A percentile compares a stretch with the other conserved stretches of the same genome.
Conservation (phyloP, 2,329 filamentous ascomycete genomes). For the Hortaea werneckii region DNA sequence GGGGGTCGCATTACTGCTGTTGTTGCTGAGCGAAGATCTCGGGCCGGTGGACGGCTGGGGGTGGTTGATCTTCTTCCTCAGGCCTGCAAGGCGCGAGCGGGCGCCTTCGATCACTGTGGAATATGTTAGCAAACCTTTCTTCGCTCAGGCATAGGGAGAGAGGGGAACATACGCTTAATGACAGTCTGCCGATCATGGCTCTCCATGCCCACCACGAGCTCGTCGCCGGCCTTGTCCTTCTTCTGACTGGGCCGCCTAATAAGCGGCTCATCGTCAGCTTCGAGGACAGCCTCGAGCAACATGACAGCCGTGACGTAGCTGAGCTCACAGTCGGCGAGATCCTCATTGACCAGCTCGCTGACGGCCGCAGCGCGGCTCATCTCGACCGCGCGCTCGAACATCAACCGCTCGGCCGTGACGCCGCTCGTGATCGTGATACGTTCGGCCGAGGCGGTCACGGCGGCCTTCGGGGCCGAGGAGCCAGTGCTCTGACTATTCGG, state of each 20-base stretch:
- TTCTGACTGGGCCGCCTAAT: constrained; percentile 34
- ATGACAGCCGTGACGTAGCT: constrained; percentile 88
- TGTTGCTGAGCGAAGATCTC: constrained; percentile 6
- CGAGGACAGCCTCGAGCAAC: constrained; percentile 89
- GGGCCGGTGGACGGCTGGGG: constrained; percentile 25
- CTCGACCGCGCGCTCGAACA: constrained; percentile 94
- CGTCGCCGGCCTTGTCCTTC: constrained; percentile 38
- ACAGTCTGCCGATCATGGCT: constrained; percentile 64
- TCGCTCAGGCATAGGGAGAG: too few relatives aligned
- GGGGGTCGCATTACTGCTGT: constrained; percentile 7
- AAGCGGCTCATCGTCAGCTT: constrained; percentile 58
- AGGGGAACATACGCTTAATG: constrained; percentile 53
- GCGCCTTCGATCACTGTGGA: constrained; percentile 38
- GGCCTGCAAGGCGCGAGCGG: constrained; percentile 30
- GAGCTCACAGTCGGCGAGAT: constrained; percentile 77
- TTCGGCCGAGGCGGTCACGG: constrained; percentile 57
- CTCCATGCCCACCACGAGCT: constrained; percentile 45
- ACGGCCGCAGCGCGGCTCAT: constrained; percentile 94
- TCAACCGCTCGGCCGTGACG: constrained; percentile 88
- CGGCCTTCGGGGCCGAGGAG: constrained; percentile 40
- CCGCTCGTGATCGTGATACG: constrained; percentile 78
- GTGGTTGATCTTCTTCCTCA: constrained; percentile 36
- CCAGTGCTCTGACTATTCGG: constrained; percentile 62
- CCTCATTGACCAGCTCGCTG: constrained; percentile 87
- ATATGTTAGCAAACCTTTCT: too few relatives aligned